phyloP scores from a whole-genome alignment of 2,329 filamentous ascomycete species.

The Orbilia ellipsospora region DNA sequence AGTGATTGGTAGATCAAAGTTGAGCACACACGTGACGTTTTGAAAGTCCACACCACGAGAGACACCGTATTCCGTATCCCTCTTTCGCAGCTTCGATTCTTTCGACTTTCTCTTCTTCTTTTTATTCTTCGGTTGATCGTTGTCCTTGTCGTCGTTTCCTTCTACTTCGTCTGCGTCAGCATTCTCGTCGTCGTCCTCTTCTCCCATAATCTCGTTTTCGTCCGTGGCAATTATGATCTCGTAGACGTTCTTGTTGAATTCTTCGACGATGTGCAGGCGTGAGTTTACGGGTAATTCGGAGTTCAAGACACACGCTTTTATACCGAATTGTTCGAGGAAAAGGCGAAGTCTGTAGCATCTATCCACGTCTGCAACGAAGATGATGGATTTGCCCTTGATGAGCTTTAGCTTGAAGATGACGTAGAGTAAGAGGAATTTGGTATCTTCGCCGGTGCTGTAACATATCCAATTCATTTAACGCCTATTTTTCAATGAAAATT shows the following conservation, averaged over 20 bases:
- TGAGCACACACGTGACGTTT: constrained; percentile 92
- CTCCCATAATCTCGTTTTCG: constrained; percentile 83
- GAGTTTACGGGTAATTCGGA: constrained; percentile 94
- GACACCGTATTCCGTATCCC: constrained; percentile 91
- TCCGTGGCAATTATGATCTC: constrained; percentile 98
- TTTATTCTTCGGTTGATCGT: constrained; percentile 41
- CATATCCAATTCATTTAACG: constrained; percentile 17
- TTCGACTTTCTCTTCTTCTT: constrained; percentile 71
- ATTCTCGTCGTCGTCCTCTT: constrained; percentile 65
- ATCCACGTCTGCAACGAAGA: constrained; percentile 88
- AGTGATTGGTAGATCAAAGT: constrained; percentile 91
- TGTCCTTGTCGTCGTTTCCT: constrained; percentile 60
- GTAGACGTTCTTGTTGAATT: constrained; percentile 97
- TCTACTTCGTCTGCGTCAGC: constrained; percentile 8
- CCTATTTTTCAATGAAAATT: constrained; percentile 56
- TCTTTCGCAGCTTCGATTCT: constrained; percentile 68
- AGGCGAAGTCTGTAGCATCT: constrained; percentile 91
- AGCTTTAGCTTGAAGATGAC: constrained; percentile 95
- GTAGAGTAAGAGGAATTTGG: constrained; percentile 93
- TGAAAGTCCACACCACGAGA: constrained; percentile 96
- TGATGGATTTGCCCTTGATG: constrained; percentile 89
- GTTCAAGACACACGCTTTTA: constrained; percentile 92
- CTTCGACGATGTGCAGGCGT: constrained; percentile 91
- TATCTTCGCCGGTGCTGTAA: constrained; percentile 85
- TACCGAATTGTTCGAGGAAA: constrained; percentile 96